Conservation (phyloP, 805 yeast genomes). For the Candida yuanshanica region DNA sequence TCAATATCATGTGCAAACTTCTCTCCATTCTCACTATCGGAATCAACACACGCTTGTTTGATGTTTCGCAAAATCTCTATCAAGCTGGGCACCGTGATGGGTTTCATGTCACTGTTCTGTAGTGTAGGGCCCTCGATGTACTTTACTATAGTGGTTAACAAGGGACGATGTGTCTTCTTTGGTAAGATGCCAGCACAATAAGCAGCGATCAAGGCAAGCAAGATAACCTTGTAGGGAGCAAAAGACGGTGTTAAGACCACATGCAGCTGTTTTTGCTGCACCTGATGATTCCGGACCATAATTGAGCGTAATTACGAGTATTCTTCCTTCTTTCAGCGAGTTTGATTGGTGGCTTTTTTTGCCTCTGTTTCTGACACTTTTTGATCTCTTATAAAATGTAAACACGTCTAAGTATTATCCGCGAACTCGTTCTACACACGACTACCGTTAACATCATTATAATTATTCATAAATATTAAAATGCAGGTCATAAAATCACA, state of each 20-base stretch:
- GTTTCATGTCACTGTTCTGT: slow-evolving; percentile 8
- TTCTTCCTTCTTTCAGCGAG: neutral
- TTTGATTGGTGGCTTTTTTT: neutral
- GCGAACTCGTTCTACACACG: neutral
- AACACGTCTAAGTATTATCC: neutral
- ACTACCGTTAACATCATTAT: neutral
- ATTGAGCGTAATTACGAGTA: no score
- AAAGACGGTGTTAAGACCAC: slow-evolving; percentile 33
- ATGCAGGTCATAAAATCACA: neutral
- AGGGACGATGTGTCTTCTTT: slow-evolving; percentile 29
- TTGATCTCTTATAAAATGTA: no score
- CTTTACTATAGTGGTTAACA: slow-evolving; percentile 37
- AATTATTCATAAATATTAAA: neutral
- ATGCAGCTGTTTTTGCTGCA: neutral
- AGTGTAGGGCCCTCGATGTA: slow-evolving; percentile 33
- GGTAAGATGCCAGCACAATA: slow-evolving; percentile 40
- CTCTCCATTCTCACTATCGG: slow-evolving; percentile 18
- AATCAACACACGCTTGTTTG: slow-evolving; percentile 12
- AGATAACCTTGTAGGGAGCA: slow-evolving; percentile 50
- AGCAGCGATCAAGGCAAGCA: slow-evolving; percentile 41
- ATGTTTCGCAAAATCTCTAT: slow-evolving; percentile 25
- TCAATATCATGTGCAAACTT: slow-evolving; percentile 26
- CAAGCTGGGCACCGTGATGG: slow-evolving; percentile 30
- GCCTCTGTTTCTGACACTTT: neutral
- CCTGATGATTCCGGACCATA: no score